Base-by-base conservation (phyloP, 2,329 filamentous ascomycete species). In the Geoglossum cookeanum region DNA sequence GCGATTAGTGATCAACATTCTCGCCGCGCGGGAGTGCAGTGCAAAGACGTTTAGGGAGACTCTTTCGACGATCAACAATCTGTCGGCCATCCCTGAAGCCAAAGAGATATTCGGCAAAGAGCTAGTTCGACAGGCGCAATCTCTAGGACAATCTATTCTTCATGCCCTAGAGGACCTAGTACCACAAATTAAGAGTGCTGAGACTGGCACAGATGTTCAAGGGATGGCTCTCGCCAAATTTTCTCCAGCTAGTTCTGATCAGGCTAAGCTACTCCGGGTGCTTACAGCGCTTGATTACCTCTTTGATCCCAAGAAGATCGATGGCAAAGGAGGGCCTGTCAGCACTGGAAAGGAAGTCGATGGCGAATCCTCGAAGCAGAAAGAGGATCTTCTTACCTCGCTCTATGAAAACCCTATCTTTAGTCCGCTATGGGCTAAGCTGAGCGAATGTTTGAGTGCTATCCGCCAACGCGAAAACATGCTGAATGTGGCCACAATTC, bases 21-120 rank as follows among this genome's bases (percentile, higher is more conserved):
- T 98, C 62, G 88, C 94, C 48, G 91, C 91, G 61, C 85, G 90
- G 54, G 92, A 98, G 69, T 98, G 92, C 71, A 95, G 88, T 66
- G 90, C 87, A 61, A 96, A 95, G 75, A 97, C 92, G 0, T 98
- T 98, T 77, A 87, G 92, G 67, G 94, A 97, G 69, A 97, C 92
- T 0, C 79, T 98, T 57, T 92, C 91, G 15, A 94, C 94, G n/a
- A 95, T 98, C 74, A 97, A 95, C 73, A 96, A 97, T 65, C 78
- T 98, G 48, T 97, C 90, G 4, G 84, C 87, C 44, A 92, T 98
- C 60, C 89, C 91, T 15, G 88, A 85, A 11, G 89, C 91, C 17
- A 92, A 94, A 70, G 80, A 85, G 56, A 78, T 88, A 9, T 97
- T 98, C 68, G 92, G 92, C n/a, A 83, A 86, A 63, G 91, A 98